Percentiles rank a stretch among this genome's conserved stretches.
These are phyloP conservation scores for Calocera viscosa DNA, from an alignment of 768 basidiomycete species.

Conservation along the genomic window DNA sequence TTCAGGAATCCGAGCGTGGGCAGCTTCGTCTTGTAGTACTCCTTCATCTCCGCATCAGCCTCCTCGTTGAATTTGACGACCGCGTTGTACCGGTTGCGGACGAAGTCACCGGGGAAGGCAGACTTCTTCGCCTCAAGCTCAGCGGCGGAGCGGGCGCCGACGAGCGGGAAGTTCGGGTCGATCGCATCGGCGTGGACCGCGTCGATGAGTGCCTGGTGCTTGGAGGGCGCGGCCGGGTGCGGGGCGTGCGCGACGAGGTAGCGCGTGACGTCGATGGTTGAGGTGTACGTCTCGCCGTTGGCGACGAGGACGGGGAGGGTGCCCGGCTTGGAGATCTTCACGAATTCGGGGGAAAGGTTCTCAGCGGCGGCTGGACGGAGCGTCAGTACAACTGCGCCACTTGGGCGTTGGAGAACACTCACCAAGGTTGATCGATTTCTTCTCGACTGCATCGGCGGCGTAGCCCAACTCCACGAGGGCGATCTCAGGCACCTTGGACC, in stretches of 20 bases:
- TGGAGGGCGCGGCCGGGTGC: constrained; percentile 27
- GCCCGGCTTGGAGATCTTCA: constrained; percentile 23
- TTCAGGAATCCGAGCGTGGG: constrained; percentile 32
- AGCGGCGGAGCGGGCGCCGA: constrained; percentile 32
- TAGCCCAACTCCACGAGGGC: constrained; percentile 33
- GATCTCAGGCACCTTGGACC: background rate
- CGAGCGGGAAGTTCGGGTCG: constrained; percentile 43
- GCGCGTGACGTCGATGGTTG: constrained; percentile 24
- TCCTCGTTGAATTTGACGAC: constrained; percentile 30
- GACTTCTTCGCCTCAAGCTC: constrained; percentile 33
- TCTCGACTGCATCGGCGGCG: constrained; percentile 27
- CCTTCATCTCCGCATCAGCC: constrained; percentile 27
- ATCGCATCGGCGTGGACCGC: constrained; percentile 35
- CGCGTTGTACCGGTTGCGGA: constrained; percentile 35
- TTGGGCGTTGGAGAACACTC: background rate
- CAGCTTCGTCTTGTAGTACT: constrained; percentile 36
- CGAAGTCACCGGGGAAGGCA: constrained; percentile 28
- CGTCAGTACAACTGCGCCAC: background rate
- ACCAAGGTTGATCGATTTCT: constrained; percentile 31
- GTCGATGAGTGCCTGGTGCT: constrained; percentile 27
- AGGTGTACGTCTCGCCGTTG: background rate
- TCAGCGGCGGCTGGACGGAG: constrained; percentile 28
- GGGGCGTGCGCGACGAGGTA: constrained; percentile 34
- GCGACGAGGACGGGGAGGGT: background rate
- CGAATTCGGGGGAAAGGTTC: constrained; percentile 38